Evolutionary conservation across 495 filamentous ascomycete species (phyloP), one percentile per base, ranked within the genome.

Genomic region (Acidiella bohemica): DNA sequence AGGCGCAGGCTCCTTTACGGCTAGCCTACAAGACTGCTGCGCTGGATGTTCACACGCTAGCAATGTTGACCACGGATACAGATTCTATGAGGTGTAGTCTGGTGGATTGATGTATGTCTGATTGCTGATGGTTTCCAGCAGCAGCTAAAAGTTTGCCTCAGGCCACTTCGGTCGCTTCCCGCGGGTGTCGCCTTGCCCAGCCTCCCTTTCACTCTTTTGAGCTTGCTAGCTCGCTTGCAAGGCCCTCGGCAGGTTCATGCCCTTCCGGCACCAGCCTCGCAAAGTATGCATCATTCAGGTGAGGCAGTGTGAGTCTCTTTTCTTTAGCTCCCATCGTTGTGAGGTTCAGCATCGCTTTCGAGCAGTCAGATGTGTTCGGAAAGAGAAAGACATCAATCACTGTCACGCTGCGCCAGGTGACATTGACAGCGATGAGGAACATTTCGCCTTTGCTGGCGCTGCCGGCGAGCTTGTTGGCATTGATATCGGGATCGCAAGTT

Each of bases 221-320:
- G 12, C 20, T 34, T 34, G 32, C 32, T 34, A 37, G 34, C 34
- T 36, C 22, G 23, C 3, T 5, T 11, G 9, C 34, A 13, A 24
- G 34, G 25, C n/a, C 40, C 25, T n/a, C 32, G 36, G 40, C 40
- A 42, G 32, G 40, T 42, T 42, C 36, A 32, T 36, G 40, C 32
- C 5, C 5, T 19, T n/a, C 18, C 14, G 8, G 19, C 13, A 14
- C 28, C 39, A 34, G 39, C 39, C 39, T 42, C 30, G 21, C 30
- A 42, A 25, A 7, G 11, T 23, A 8, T 5, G 17, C 11, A 3
- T 12, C 4, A 14, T 3, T 11, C 18, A 11, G 4, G 9, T 19
- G 31, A 42, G 31, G 31, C 26, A 20, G 23, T 32, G 39, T 42
- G 39, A n/a, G 34, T 16, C 39, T 44, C 42, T 22, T 13, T 14